Conservation (phyloP, 106 monocot genomes). For the Dioscorea dumetorum region DNA sequence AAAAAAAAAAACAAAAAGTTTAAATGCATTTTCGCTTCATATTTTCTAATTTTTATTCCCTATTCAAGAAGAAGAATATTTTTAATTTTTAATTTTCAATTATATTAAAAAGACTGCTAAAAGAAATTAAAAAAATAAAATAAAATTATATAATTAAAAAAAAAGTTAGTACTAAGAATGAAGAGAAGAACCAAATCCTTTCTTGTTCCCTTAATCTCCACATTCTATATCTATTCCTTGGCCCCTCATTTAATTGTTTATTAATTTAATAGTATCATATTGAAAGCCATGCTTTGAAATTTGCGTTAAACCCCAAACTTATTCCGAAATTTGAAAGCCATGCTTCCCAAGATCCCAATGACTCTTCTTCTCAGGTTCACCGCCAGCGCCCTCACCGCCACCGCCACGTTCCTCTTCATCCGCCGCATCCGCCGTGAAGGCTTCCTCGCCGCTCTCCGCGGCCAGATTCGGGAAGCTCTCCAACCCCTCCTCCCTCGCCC, state of each 20-base stretch:
- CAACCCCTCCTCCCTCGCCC: slow-evolving; percentile 7
- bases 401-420: slow-evolving; percentile 30
- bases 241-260: background rate
- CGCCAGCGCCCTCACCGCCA: slow-evolving; percentile 33
- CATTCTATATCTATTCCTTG: background rate
- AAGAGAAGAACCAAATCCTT: background rate
- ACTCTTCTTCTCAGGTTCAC: slow-evolving; percentile 38
- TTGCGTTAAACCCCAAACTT: background rate
- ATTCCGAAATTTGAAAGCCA: background rate
- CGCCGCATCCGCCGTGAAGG: slow-evolving; percentile 17
- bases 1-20: background rate
- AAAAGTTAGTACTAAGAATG: background rate
- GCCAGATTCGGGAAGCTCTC: slow-evolving; percentile 29
- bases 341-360: background rate
- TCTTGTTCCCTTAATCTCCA: background rate
- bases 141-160: too few relatives aligned
- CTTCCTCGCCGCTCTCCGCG: slow-evolving; percentile 39
- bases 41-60: too few relatives aligned
- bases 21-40: background rate
- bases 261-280: background rate
- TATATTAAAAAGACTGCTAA: too few relatives aligned
- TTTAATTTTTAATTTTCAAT: too few relatives aligned
- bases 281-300: background rate
- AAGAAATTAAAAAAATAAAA: background rate
- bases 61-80: too few relatives aligned